Conservation (phyloP, 352 stramenopile genomes). For the Phytopythium delawarense region DNA sequence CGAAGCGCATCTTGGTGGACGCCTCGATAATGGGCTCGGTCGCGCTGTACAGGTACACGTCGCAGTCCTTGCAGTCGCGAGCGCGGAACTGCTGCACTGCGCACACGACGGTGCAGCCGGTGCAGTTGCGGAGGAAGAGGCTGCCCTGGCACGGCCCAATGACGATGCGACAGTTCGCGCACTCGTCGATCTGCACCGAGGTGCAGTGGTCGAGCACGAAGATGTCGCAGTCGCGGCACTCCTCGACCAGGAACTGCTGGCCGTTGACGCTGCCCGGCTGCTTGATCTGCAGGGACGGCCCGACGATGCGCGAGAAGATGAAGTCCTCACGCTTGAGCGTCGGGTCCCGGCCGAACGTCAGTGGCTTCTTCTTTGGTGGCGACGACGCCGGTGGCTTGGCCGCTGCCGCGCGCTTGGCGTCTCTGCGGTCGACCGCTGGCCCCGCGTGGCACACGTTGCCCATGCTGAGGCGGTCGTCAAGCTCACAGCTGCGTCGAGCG, state of each 20-base stretch:
- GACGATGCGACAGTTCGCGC: constrained; percentile 63
- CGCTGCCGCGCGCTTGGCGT: neutral
- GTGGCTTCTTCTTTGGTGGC: constrained; percentile 9
- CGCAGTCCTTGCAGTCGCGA: constrained; percentile 55
- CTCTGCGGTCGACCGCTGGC: constrained; percentile 10
- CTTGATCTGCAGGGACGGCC: constrained; percentile 41
- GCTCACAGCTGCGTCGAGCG: neutral
- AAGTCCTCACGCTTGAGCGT: constrained; percentile 68
- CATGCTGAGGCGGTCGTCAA: constrained; percentile 21
- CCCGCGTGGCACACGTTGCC: constrained; percentile 58
- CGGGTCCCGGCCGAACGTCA: constrained; percentile 57
- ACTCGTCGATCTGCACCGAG: constrained; percentile 75
- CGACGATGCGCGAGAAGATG: constrained; percentile 48
- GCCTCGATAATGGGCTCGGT: constrained; percentile 76
- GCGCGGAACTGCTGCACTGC: constrained; percentile 72
- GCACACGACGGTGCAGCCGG: constrained; percentile 54
- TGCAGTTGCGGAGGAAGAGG: constrained; percentile 71
- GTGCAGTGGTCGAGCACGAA: constrained; percentile 75
- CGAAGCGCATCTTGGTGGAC: constrained; percentile 52
- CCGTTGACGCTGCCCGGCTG: constrained; percentile 59
- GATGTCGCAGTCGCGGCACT: constrained; percentile 68
- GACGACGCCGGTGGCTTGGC: constrained; percentile 5
- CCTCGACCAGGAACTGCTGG: constrained; percentile 79
- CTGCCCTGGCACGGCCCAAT: constrained; percentile 63
- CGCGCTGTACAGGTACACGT: constrained; percentile 60